Percentiles rank a stretch among this genome's conserved stretches.
Conservation (phyloP, 305 asterid genomes). For the Euphrasia arctica region DNA sequence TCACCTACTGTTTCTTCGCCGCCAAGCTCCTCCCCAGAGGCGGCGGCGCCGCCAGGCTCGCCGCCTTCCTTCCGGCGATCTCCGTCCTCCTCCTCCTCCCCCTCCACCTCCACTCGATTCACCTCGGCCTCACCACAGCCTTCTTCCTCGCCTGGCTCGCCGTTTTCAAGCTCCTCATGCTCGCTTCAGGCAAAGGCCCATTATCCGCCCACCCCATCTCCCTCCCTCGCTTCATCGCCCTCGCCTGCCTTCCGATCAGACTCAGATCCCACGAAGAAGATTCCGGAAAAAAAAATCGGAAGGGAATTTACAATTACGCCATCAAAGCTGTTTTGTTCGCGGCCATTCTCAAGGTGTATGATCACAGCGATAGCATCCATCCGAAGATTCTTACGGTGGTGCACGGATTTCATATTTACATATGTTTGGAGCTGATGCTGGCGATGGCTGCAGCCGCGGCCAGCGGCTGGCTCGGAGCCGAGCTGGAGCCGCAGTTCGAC, state of each 20-base stretch:
- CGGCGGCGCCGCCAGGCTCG: constrained; percentile 36
- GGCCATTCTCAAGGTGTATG: constrained; percentile 35
- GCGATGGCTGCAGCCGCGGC: constrained; percentile 51
- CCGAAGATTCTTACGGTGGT: constrained; percentile 29
- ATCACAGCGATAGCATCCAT: constrained; percentile 33
- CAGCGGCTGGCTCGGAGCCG: constrained; percentile 40
- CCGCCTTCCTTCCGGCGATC: constrained; percentile 51
- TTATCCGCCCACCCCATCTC: constrained; percentile 49
- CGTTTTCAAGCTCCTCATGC: constrained; percentile 54
- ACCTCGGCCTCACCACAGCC: constrained; percentile 53
- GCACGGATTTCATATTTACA: constrained; percentile 47
- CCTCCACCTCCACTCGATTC: constrained; percentile 46
- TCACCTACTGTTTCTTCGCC: constrained; percentile 46
- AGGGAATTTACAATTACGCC: constrained; percentile 31
- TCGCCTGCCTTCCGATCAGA: constrained; percentile 67
- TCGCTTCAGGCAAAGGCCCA: constrained; percentile 60
- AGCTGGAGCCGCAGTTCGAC: constrained; percentile 68
- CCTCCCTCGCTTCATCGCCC: constrained; percentile 48
- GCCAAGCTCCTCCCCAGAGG: constrained; percentile 34
- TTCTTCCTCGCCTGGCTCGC: constrained; percentile 73
- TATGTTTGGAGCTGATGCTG: constrained; percentile 44
- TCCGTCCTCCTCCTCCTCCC: constrained; percentile 56
- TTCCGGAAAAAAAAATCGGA: background rate
- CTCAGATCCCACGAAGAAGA: constrained; percentile 24
- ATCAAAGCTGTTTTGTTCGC: constrained; percentile 47